Base-by-base conservation (phyloP, 352 stramenopile genomes). In the Phytophthora rubi region DNA sequence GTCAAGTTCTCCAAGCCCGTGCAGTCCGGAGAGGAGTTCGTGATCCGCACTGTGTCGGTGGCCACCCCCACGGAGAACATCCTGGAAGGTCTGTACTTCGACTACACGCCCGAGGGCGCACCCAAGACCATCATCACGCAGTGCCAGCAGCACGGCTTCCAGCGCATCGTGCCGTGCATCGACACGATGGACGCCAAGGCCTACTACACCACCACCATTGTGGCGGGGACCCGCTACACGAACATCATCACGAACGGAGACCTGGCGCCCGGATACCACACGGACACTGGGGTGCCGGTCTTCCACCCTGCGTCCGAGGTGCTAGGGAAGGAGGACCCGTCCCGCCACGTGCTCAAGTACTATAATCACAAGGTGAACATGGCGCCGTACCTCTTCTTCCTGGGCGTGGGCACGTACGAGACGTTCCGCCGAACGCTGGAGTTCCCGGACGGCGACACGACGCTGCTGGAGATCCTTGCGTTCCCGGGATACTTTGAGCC, bases 361-460 rank as follows among this genome's bases (percentile, higher is more conserved):
- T 77, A 89, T 76, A 93, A 93, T 70, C 85, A 93, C 75, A 91
- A 77, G 70, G 82, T 92, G n/a, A 92, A 91, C 75, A 93, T 93
- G 85, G 85, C 85, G 30, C 85, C 85, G 62, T 93, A 93, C 65
- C 63, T 93, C 52, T 93, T 93, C 57, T 93, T 93, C 76, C 61
- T 93, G 3, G 83, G 85, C 28, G 83, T 91, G n/a, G 85, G 85
- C 55, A 82, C 83, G 57, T 93, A 92, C 75, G 83, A 90, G 68
- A 92, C 84, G 47, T 93, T 85, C 68, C 80, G 83, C 47, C 79
- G 83, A 42, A 89, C 79, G 18, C 75, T 93, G 15, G 85, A 93
- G 70, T 93, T 91, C 62, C 85, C 85, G 10, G 85, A 93, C 62
- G 83, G 85, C 49, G 85, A 91, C 62, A 90, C 82, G 39, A 91